Percentiles rank a stretch among this genome's conserved stretches.
Conservation (phyloP, 768 basidiomycete genomes). For the Tubosaeta brunneosetosa region DNA sequence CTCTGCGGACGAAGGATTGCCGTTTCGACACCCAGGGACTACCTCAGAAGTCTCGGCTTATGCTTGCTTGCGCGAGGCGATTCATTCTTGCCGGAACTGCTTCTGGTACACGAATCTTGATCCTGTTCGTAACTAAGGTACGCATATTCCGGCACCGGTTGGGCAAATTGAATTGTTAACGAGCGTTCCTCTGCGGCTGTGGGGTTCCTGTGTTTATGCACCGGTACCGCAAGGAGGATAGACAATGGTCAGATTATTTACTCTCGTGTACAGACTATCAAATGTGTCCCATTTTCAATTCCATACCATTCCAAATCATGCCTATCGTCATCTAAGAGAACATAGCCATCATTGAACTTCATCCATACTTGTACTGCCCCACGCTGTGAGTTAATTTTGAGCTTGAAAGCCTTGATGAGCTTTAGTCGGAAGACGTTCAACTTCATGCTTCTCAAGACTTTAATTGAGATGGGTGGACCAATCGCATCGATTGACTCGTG, state of each 20-base stretch:
- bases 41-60: background rate
- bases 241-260: slow-evolving; percentile 1
- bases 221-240: background rate
- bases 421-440: slow-evolving; percentile 62
- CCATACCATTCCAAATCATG: slow-evolving; percentile 70
- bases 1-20: background rate
- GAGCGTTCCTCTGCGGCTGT: slow-evolving; percentile 7
- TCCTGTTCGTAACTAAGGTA: slow-evolving; percentile 15
- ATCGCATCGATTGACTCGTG: slow-evolving; percentile 12
- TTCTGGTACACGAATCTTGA: background rate
- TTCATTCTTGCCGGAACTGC: background rate
- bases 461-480: slow-evolving; percentile 33
- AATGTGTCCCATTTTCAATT: slow-evolving; percentile 48
- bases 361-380: slow-evolving; percentile 50
- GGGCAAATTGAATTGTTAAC: slow-evolving; percentile 6
- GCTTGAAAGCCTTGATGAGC: slow-evolving; percentile 44
- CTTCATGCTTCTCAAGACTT: slow-evolving; percentile 65
- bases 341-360: slow-evolving; percentile 47
- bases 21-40: no score
- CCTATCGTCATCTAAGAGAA: slow-evolving; percentile 46
- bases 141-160: background rate
- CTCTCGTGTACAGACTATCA: slow-evolving; percentile 26
- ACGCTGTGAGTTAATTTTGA: slow-evolving; percentile 27
- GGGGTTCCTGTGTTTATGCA: slow-evolving; percentile 8
- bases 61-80: slow-evolving; percentile 6